These are phyloP conservation scores for Limonium bicolor DNA, from an alignment of 148 eudicot genomes.

Conservation along the genomic window DNA sequence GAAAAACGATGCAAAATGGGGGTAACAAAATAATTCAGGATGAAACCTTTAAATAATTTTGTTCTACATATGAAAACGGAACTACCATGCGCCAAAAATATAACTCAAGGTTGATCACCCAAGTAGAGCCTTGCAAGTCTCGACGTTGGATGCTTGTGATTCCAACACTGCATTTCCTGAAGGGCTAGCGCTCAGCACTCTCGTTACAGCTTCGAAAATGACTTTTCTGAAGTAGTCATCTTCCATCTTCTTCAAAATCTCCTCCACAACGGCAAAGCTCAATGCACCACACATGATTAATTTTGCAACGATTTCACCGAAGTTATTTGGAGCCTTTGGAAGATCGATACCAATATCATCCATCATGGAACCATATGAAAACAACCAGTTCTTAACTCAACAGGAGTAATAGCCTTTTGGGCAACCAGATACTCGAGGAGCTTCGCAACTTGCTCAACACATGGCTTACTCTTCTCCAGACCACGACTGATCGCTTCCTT, in stretches of 20 bases:
- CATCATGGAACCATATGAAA: slow-evolving; percentile 42
- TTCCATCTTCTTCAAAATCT: slow-evolving; percentile 43
- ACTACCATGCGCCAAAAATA: too few species aligned
- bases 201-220: slow-evolving; percentile 31
- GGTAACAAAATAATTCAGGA: too few species aligned
- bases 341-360: slow-evolving; percentile 78
- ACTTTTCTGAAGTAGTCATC: slow-evolving; percentile 45
- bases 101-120: too few species aligned
- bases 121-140: slow-evolving; percentile 57
- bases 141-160: slow-evolving; percentile 45
- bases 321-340: slow-evolving; percentile 76
- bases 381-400: slow-evolving; percentile 51
- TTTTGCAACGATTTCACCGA: slow-evolving; percentile 66
- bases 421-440: slow-evolving; percentile 52
- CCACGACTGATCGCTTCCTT: slow-evolving; percentile 67
- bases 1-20: too few species aligned
- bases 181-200: slow-evolving; percentile 24
- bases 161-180: slow-evolving; percentile 42
- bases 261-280: slow-evolving; percentile 42
- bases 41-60: too few species aligned
- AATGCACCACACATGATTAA: slow-evolving; percentile 39
- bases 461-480: slow-evolving; percentile 65
- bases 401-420: slow-evolving; percentile 37
- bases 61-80: too few species aligned
- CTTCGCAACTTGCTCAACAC: slow-evolving; percentile 42